Evolutionary conservation across 441 rosid species (phyloP), one percentile per base, ranked within the genome.

Genomic region (Viola pubescens): DNA sequence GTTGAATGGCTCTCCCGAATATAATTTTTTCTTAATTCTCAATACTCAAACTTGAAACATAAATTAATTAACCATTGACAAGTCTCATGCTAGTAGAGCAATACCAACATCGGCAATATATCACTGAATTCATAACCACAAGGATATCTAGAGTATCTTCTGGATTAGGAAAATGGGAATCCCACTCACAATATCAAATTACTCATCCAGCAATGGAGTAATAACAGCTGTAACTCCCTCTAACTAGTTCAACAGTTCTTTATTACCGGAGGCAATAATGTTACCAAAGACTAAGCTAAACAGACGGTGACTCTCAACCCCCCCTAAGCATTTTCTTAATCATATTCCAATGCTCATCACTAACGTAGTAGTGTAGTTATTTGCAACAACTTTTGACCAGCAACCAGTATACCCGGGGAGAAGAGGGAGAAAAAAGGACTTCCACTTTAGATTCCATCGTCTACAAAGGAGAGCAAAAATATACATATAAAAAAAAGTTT

Each of bases 401-500:
- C 53, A 48, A 54, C 54, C 73, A 48, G 56, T 63, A 59, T 42
- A 12, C 14, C 34, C 16, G 10, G 12, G 40, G 14, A 38, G 41
- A 62, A 19, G 54, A 37, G 16, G 4, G 60, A 12, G 37, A 4
- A 4, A 9, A 10, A 3, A 5, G 62, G 55, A 70, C 58, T 12
- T 63, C 64, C 48, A 44, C 72, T 61, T 70, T 71, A 60, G 54
- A 63, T 64, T 58, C 67, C 59, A 48, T 67, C 60, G 48, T 46
- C 12, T 16, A 56, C 4, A 37, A 61, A 51, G 54, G 57, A 52
- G 42, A 49, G 4, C 8, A 39, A 62, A 48, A 3, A 42, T n/a
- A 19, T 19, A 26, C 34, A 26, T 26, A 26, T 26, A 26, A 26
- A 26, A 26, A 26, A 26, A 26, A 26, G 34, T 26, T 26, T 48